Conservation (phyloP, 768 basidiomycete species). For the Mycena alexandri region DNA sequence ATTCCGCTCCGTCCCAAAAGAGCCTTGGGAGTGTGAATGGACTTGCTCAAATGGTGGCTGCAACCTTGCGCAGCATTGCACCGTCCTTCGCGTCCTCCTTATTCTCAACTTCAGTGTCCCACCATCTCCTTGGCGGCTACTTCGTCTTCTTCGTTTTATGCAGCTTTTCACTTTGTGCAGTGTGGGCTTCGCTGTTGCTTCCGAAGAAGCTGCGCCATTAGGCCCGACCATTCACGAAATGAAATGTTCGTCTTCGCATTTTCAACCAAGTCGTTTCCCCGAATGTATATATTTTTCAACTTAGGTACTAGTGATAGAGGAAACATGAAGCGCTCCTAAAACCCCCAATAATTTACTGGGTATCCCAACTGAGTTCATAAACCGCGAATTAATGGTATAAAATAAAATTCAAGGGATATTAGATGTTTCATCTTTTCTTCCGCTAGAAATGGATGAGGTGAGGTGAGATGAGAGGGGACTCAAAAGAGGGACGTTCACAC, state of each 20-base stretch:
- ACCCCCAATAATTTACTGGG: neutral
- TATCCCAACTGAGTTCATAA: neutral
- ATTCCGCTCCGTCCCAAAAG: too few relatives aligned
- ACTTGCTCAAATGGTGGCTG: too few relatives aligned
- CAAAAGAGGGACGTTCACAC: neutral
- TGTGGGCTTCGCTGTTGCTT: conserved; percentile 17
- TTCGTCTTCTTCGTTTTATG: conserved; percentile 39
- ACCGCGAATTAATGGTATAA: neutral
- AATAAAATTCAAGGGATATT: too few relatives aligned
- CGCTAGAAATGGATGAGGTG: conserved; percentile 8
- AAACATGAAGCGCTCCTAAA: too few relatives aligned
- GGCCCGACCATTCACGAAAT: conserved; percentile 2
- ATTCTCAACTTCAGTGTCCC: conserved; percentile 42
- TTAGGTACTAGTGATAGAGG: too few relatives aligned
- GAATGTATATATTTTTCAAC: too few relatives aligned
- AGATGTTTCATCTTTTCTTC: conserved; percentile 7
- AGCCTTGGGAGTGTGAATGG: too few relatives aligned
- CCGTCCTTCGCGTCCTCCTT: conserved; percentile 39
- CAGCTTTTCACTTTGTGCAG: conserved; percentile 11
- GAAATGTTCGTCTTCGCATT: too few relatives aligned
- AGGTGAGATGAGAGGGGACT: neutral
- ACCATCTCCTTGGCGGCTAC: conserved; percentile 41
- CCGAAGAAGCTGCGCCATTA: conserved; percentile 18
- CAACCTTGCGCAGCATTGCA: too few relatives aligned
- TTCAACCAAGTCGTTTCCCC: too few relatives aligned